A percentile compares a stretch with the other conserved stretches of the same genome.
These are phyloP conservation scores for Teunomyces pallodes DNA, from an alignment of 805 yeast genomes.

Conservation along the genomic window DNA sequence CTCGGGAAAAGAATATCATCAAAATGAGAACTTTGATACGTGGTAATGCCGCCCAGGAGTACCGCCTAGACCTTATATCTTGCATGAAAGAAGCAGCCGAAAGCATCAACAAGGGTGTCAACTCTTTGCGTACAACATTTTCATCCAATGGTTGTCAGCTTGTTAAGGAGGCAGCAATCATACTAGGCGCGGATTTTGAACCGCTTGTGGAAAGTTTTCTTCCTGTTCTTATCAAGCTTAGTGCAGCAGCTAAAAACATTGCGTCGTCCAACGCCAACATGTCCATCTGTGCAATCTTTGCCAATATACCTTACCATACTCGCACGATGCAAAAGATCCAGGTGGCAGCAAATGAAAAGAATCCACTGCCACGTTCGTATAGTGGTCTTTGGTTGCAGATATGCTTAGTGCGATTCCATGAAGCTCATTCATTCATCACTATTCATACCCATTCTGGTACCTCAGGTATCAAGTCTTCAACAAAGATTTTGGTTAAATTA, in stretches of 20 bases:
- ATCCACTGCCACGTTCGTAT: constrained; percentile 65
- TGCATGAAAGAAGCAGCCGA: constrained; percentile 37
- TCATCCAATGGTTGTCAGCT: constrained; percentile 73
- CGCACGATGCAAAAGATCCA: constrained; percentile 51
- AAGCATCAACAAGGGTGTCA: constrained; percentile 60
- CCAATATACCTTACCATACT: constrained; percentile 51
- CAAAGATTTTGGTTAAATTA: constrained; percentile 54
- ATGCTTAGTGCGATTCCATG: constrained; percentile 50
- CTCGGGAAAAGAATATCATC: constrained; percentile 61
- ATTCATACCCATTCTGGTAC: constrained; percentile 14
- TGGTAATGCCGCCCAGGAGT: constrained; percentile 49
- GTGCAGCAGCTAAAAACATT: constrained; percentile 62
- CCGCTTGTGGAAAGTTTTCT: constrained; percentile 49
- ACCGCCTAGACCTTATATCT: constrained; percentile 35
- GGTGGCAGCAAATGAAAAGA: constrained; percentile 62
- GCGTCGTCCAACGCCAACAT: constrained; percentile 58
- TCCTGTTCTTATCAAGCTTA: constrained; percentile 48
- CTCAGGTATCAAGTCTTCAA: constrained; percentile 40
- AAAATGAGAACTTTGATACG: constrained; percentile 58
- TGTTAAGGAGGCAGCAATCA: constrained; percentile 61
- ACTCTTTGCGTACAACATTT: constrained; percentile 81
- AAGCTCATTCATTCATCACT: constrained; percentile 26
- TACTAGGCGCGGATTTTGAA: constrained; percentile 41
- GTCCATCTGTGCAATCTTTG: constrained; percentile 53
- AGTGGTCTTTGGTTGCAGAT: constrained; percentile 71